Evolutionary conservation across 2,329 filamentous ascomycete species (phyloP).

Genomic region (Scedosporium minutisporum): DNA sequence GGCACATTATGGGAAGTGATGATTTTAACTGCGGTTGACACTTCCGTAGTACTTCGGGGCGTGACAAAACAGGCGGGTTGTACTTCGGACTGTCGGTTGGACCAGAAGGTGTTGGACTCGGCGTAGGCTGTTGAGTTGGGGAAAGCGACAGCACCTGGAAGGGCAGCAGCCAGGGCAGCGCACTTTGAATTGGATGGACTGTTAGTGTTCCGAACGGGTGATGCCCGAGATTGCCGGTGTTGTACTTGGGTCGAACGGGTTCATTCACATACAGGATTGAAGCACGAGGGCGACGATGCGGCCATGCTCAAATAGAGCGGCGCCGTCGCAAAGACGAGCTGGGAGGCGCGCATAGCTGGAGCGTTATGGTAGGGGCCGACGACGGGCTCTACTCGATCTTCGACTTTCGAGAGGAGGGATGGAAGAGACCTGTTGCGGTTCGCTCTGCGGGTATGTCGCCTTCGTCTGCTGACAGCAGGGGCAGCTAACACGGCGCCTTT

Average conservation of each 20-base stretch:
- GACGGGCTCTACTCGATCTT: neutral
- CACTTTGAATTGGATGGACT: neutral
- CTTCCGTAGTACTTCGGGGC: neutral
- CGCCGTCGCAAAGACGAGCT: neutral
- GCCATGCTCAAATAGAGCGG: neutral
- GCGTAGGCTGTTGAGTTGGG: neutral
- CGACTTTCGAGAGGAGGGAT: neutral
- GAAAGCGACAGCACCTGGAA: slow-evolving; percentile 1
- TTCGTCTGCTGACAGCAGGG: neutral
- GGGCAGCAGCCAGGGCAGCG: neutral
- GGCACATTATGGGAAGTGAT: slow-evolving; percentile 8
- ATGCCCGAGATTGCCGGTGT: neutral
- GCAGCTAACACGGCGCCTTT: neutral
- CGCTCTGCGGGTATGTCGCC: neutral
- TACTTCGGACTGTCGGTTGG: neutral
- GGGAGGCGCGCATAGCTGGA: neutral
- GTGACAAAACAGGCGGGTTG: slow-evolving; percentile 3
- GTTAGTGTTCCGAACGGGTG: neutral
- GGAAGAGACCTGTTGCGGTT: neutral
- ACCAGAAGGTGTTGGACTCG: slow-evolving; percentile 5
- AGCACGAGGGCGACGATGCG: neutral
- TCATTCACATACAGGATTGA: neutral
- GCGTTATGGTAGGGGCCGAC: neutral
- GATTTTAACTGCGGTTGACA: slow-evolving; percentile 8
- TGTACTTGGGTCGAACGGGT: neutral